Evolutionary conservation across 1,284 basidiomycete species (phyloP), one percentile per base, ranked within the genome.

Genomic region (Thecaphora thlaspeos): DNA sequence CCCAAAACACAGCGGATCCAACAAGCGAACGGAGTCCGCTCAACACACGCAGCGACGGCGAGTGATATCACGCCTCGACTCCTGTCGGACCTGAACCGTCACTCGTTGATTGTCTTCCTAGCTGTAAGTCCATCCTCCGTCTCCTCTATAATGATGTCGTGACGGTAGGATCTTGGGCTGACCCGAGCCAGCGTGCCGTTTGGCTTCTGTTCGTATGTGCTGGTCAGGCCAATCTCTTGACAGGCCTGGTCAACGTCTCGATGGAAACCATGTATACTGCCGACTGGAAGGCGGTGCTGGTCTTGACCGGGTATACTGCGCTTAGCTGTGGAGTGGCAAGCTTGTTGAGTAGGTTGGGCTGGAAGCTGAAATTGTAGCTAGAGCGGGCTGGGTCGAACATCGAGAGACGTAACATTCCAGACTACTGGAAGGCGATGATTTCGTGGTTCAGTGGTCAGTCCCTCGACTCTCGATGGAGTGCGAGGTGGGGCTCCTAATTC

Each of bases 241-340:
- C 94, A 0, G 94, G 94, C 0, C 60, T 89, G 17, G 81, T 95
- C 58, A 98, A 97, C 76, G 70, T 97, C 19, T 82, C 83, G 1
- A 82, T 93, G 60, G 79, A 81, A 66, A 96, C 91, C 4, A 92
- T 97, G 86, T 91, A 93, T 71, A 82, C 83, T 14, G 79, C 82
- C 0, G 81, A 87, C 51, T 48, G 54, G 22, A 70, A 79, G 34
- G 86, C 90, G 1, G 82, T 94, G 81, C 43, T 80, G 7, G 82
- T 94, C 18, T 79, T 97, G 11, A 63, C 80, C 3, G 72, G 69
- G 1, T 97, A 98, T 78, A 81, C 84, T 2, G 80, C 79, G 73
- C 1, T 74, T 85, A 26, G 89, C 87, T 23, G 90, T 34, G 62
- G 17, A 1, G 14, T 52, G 21, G 69, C 69, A 4, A 34, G 48